phyloP scores from a whole-genome alignment of 106 monocot species.

The Dendrobium nobile region DNA sequence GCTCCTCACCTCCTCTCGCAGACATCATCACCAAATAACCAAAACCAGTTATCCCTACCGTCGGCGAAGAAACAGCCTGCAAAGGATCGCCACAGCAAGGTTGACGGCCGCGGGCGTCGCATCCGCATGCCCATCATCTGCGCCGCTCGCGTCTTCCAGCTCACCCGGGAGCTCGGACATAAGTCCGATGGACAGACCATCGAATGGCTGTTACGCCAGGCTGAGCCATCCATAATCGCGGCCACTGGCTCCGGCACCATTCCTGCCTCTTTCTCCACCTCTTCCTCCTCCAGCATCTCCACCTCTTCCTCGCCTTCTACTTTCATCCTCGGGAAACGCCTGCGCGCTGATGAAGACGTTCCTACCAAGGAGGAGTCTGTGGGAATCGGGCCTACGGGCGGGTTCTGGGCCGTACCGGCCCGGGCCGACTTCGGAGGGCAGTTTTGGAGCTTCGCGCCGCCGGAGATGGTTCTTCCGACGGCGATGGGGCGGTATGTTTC shows the following conservation, averaged over 20 bases:
- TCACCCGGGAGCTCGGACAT: constrained; percentile 82
- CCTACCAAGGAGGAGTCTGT: constrained; percentile 3
- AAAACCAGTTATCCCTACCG: no score
- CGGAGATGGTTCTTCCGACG: constrained; percentile 49
- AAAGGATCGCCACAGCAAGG: constrained; percentile 83
- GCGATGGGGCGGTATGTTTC: neutral
- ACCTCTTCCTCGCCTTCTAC: constrained; percentile 11
- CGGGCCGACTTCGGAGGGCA: constrained; percentile 68
- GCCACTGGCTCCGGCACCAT: constrained; percentile 79
- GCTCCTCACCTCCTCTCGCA: neutral
- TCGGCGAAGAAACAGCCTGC: constrained; percentile 49
- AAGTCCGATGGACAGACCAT: constrained; percentile 91
- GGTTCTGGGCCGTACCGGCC: constrained; percentile 77
- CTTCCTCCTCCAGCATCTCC: constrained; percentile 9
- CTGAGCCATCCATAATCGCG: constrained; percentile 84
- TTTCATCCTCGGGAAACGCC: constrained; percentile 44
- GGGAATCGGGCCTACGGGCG: constrained; percentile 18
- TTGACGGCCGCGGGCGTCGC: constrained; percentile 75
- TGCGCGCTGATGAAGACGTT: constrained; percentile 33
- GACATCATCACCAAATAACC: neutral
- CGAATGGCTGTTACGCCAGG: constrained; percentile 88
- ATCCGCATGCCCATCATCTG: constrained; percentile 90
- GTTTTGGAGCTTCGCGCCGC: constrained; percentile 79
- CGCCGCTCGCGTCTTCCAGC: constrained; percentile 78
- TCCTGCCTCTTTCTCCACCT: constrained; percentile 52